These are phyloP conservation scores for Kwoniella bestiolae DNA, from an alignment of 768 basidiomycete species.

Conservation along the genomic window DNA sequence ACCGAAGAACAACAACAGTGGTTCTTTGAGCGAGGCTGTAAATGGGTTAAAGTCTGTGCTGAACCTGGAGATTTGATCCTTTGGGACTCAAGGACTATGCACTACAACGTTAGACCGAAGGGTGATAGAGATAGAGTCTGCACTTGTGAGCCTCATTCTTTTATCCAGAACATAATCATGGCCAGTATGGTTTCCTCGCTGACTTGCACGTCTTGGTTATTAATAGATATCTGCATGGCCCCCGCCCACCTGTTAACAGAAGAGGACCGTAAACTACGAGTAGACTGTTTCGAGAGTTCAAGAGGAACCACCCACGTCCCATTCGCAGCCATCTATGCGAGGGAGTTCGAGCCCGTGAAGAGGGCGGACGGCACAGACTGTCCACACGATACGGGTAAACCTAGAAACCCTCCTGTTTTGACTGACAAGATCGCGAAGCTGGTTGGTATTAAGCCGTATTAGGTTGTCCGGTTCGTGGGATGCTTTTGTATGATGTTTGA, in stretches of 20 bases:
- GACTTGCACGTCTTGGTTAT: background rate
- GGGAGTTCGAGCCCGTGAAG: slow-evolving; percentile 22
- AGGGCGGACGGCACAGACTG: slow-evolving; percentile 27
- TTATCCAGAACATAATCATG: background rate
- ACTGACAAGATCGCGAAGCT: slow-evolving; percentile 12
- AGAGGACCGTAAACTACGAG: slow-evolving; percentile 34
- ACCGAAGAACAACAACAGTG: slow-evolving; percentile 45
- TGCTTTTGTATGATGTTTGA: background rate
- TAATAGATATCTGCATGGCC: slow-evolving; percentile 43
- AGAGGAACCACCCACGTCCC: slow-evolving; percentile 36
- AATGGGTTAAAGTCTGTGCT: slow-evolving; percentile 48
- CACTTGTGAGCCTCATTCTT: slow-evolving; percentile 28
- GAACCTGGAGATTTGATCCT: slow-evolving; percentile 54
- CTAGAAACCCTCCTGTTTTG: slow-evolving; percentile 16
- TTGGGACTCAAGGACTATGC: slow-evolving; percentile 45
- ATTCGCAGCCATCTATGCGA: slow-evolving; percentile 25
- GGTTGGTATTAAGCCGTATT: slow-evolving; percentile 27
- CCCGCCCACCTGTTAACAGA: slow-evolving; percentile 36
- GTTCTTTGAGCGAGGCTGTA: slow-evolving; percentile 47
- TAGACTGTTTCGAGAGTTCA: slow-evolving; percentile 23
- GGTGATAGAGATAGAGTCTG: slow-evolving; percentile 40
- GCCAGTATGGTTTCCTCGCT: background rate
- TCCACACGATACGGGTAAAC: slow-evolving; percentile 29
- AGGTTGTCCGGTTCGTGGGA: slow-evolving; percentile 7
- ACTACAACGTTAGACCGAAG: slow-evolving; percentile 46